phyloP scores from a whole-genome alignment of 768 basidiomycete species.

The Phaffia tasmanica region DNA sequence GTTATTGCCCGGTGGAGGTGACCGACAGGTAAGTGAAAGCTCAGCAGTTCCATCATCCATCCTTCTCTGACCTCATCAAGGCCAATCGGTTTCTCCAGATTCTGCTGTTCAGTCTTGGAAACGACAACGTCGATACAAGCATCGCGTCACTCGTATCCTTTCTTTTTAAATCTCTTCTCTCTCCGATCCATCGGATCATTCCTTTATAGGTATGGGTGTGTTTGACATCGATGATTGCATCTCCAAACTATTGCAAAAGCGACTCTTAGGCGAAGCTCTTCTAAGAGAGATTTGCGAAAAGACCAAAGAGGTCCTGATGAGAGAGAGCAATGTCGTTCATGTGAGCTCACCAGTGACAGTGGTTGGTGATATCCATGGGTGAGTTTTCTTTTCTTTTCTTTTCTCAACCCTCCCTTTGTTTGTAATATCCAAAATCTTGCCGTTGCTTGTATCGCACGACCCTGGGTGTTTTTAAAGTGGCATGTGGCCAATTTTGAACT shows the following conservation, averaged over 20 bases:
- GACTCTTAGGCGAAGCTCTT: conserved; percentile 85
- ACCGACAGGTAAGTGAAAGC: no score
- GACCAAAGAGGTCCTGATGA: conserved; percentile 97
- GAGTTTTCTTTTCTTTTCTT: conserved; percentile 37
- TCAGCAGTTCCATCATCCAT: no score
- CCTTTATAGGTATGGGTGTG: conserved; percentile 12
- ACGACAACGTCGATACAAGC: no score
- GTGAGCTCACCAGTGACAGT: conserved; percentile 94
- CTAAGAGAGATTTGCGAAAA: conserved; percentile 98
- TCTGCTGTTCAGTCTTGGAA: no score
- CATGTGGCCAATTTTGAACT: neutral
- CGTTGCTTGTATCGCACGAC: neutral
- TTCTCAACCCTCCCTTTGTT: conserved; percentile 16
- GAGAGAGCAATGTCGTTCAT: conserved; percentile 96
- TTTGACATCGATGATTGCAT: conserved; percentile 98
- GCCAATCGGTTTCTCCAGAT: no score
- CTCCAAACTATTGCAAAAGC: conserved; percentile 74
- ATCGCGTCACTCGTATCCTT: no score
- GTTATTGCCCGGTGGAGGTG: no score
- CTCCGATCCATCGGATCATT: no score
- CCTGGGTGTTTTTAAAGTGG: neutral
- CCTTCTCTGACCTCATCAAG: no score
- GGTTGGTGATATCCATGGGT: conserved; percentile 99
- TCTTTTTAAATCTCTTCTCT: no score
- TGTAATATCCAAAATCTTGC: neutral